These are phyloP conservation scores for Synchytrium microbalum DNA, from an alignment of 371 early-diverging fungal genomes.

Conservation along the genomic window DNA sequence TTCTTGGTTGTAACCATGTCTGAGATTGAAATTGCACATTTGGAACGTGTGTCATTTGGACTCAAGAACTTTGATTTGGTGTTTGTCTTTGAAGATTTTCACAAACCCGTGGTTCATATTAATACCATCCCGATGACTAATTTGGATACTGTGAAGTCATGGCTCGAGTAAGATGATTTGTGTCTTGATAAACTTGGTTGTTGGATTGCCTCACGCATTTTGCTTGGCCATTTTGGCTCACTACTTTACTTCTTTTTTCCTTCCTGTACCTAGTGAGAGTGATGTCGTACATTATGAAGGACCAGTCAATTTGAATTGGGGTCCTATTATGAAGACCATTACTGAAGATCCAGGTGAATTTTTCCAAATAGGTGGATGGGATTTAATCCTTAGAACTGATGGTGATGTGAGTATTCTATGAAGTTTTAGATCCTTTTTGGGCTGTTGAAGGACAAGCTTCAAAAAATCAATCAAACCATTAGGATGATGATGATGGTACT, in stretches of 20 bases:
- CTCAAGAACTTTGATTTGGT: constrained; percentile 99
- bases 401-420: constrained; percentile 22
- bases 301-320: constrained; percentile 96
- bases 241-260: not conserved
- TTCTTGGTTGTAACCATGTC: constrained; percentile 88
- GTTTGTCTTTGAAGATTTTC: constrained; percentile 95
- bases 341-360: constrained; percentile 94
- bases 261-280: constrained; percentile 53
- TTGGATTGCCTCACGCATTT: not conserved
- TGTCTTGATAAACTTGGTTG: not conserved
- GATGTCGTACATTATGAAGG: constrained; percentile 97
- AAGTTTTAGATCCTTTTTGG: constrained; percentile 12
- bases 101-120: constrained; percentile 85
- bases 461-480: constrained; percentile 22
- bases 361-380: constrained; percentile 96
- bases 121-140: constrained; percentile 93
- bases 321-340: constrained; percentile 97
- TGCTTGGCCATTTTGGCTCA: not conserved
- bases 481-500: constrained; percentile 17
- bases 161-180: constrained; percentile 72
- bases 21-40: constrained; percentile 96
- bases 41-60: constrained; percentile 97
- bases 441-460: constrained; percentile 10
- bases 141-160: constrained; percentile 94
- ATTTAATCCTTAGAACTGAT: constrained; percentile 73